Evolutionary conservation across 2,329 filamentous ascomycete species (phyloP), one percentile per base, ranked within the genome.

Genomic region (Colletotrichum lindemuthianum): DNA sequence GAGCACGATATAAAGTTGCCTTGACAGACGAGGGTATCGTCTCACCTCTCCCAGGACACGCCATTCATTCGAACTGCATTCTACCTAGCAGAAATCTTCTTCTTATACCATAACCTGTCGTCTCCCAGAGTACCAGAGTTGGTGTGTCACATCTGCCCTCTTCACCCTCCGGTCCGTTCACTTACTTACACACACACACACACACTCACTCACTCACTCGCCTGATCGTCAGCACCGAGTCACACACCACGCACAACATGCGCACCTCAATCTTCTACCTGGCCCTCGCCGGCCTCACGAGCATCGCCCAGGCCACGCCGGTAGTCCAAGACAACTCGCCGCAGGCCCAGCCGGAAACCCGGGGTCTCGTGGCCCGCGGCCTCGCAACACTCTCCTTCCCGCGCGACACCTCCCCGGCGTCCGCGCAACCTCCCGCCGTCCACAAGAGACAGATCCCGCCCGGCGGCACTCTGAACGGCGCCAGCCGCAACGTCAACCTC

Each of bases 401-500:
- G 11, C 57, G 57, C 41, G 16, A 52, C n/a, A 34, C 44, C 2
- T 2, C 36, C 10, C 15, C 60, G 10, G 36, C 24, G 6, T 43
- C 60, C 6, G 60, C 49, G 56, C 49, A 32, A 8, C 49, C 44
- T 12, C 57, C 34, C 39, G 47, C 61, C 3, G 15, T 24, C 47
- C 50, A 13, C 61, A 64, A 39, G 50, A 44, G 7, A 24, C 48
- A 9, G 5, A 44, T 3, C 61, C n/a, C 44, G 2, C 24, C 45
- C 51, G 58, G 40, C 45, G 44, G 45, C 15, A 3, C 4, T 8
- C 13, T 56, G 33, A 41, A 45, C 39, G 55, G 60, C 34, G 50
- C 57, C 50, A 60, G n/a, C 51, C 61, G 61, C 44, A 52, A 8
- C n/a, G 40, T 65, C 12, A 56, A 44, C 9, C 15, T 65, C 15